These are phyloP conservation scores for Alternaria conjuncta DNA, from an alignment of 2,329 filamentous ascomycete genomes.

Conservation along the genomic window DNA sequence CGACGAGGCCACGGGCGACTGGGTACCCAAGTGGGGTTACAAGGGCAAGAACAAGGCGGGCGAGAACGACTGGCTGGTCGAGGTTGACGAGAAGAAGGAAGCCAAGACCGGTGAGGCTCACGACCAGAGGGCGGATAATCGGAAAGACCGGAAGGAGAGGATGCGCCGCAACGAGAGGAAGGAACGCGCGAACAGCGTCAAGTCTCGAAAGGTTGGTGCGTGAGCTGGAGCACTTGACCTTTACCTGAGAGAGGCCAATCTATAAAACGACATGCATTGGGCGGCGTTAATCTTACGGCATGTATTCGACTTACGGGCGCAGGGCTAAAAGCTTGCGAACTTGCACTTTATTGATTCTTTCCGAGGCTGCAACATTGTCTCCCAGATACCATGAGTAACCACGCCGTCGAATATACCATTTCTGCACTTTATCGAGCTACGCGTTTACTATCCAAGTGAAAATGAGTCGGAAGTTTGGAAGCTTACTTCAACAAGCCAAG, in stretches of 20 bases:
- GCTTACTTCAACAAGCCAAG: not conserved
- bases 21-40: conserved; percentile 95
- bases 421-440: not conserved
- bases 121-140: conserved; percentile 61
- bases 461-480: not conserved
- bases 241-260: conserved; percentile 6
- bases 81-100: conserved; percentile 77
- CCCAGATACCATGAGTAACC: not conserved
- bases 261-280: conserved; percentile 35
- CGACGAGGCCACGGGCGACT: conserved; percentile 84
- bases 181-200: conserved; percentile 64
- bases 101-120: conserved; percentile 70
- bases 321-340: conserved; percentile 10
- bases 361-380: not conserved
- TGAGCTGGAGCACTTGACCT: conserved; percentile 17
- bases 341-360: not conserved
- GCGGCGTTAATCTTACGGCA: conserved; percentile 32
- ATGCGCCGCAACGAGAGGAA: conserved; percentile 53
- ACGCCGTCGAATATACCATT: not conserved
- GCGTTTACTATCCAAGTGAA: not conserved
- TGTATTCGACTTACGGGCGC: conserved; percentile 19
- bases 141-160: conserved; percentile 64
- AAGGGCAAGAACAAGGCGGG: conserved; percentile 86
- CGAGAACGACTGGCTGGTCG: conserved; percentile 87
- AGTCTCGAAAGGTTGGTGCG: conserved; percentile 64